Base-by-base conservation (phyloP, 257 asterid genomes). In the Gynochthodes officinalis region DNA sequence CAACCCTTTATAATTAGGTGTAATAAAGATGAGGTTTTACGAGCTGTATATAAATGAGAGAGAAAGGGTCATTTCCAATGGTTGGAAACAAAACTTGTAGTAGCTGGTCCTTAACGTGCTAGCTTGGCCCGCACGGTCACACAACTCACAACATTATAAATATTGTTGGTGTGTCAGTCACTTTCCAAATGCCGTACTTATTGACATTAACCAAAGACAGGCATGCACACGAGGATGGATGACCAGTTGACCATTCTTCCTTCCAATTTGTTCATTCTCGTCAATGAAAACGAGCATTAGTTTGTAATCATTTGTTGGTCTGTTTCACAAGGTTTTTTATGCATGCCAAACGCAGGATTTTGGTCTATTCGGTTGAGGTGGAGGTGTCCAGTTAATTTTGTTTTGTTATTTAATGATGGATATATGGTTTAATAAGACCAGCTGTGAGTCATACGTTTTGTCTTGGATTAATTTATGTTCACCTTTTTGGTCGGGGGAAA, bases 401-500 rank as follows among this genome's bases (percentile, higher is more conserved):
- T n/a, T n/a, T n/a, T n/a, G n/a, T n/a, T n/a, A n/a, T n/a, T n/a
- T n/a, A n/a, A n/a, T n/a, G n/a, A n/a, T n/a, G n/a, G n/a, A n/a
- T n/a, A n/a, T 1, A 27, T 67, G 53, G 30, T 46, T 23, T 35
- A 25, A 42, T 48, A 48, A 5, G 19, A 71, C 66, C 30, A 30
- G 70, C 68, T 49, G 21, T 27, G 52, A 62, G 61, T 59, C 76
- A 72, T 42, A 30, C 16, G 15, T 66, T 58, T 58, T 62, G 33
- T 40, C 23, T 53, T 54, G 30, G 53, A 16, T 14, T 14, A 62
- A 18, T 28, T 52, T 28, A 32, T 73, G 37, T 48, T 72, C 8
- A 15, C 44, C 58, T 32, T 40, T 18, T 42, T 4, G 57, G 15
- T 35, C 28, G 60, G 30, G 57, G 19, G 52, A 42, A 42, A 37